These are phyloP conservation scores for Porpolomopsis calyptriformis DNA, from an alignment of 768 basidiomycete genomes.

Conservation along the genomic window DNA sequence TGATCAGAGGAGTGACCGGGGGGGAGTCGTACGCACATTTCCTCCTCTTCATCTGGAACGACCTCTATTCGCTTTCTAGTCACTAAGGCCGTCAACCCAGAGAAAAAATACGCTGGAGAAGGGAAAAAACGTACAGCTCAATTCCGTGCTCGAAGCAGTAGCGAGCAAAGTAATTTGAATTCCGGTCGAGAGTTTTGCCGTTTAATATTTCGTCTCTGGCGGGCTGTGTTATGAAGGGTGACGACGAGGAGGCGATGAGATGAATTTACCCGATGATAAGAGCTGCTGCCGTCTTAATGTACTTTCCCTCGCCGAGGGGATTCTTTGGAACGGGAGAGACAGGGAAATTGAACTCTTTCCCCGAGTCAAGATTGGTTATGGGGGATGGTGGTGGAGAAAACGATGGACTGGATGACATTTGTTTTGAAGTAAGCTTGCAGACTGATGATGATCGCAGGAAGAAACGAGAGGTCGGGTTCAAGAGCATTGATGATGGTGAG, in stretches of 20 bases:
- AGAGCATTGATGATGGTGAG: slow-evolving; percentile 1
- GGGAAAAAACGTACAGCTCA: slow-evolving; percentile 43
- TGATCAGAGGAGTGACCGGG: background rate
- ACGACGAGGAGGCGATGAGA: background rate
- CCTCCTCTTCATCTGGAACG: slow-evolving; percentile 79
- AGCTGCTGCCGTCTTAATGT: slow-evolving; percentile 65
- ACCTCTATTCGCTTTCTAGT: slow-evolving; percentile 80
- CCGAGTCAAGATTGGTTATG: background rate
- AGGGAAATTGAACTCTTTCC: slow-evolving; percentile 25
- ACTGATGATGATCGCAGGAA: slow-evolving; percentile 2
- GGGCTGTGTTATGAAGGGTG: background rate
- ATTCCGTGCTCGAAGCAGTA: slow-evolving; percentile 85
- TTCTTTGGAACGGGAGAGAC: slow-evolving; percentile 51
- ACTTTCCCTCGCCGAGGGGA: slow-evolving; percentile 56
- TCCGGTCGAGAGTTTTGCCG: slow-evolving; percentile 78
- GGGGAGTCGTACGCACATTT: slow-evolving; percentile 50
- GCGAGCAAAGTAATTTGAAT: slow-evolving; percentile 79
- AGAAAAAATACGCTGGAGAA: slow-evolving; percentile 2
- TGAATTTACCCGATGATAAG: slow-evolving; percentile 63
- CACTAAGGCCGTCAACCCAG: slow-evolving; percentile 19
- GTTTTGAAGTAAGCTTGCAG: background rate
- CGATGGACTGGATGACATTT: slow-evolving; percentile 1
- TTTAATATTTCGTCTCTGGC: slow-evolving; percentile 84
- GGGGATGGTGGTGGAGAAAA: slow-evolving; percentile 1
- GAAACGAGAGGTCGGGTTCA: slow-evolving; percentile 7